Percentiles rank a stretch among this genome's conserved stretches.
phyloP scores from a whole-genome alignment of 2,329 filamentous ascomycete species.

The Neonectria magnoliae region DNA sequence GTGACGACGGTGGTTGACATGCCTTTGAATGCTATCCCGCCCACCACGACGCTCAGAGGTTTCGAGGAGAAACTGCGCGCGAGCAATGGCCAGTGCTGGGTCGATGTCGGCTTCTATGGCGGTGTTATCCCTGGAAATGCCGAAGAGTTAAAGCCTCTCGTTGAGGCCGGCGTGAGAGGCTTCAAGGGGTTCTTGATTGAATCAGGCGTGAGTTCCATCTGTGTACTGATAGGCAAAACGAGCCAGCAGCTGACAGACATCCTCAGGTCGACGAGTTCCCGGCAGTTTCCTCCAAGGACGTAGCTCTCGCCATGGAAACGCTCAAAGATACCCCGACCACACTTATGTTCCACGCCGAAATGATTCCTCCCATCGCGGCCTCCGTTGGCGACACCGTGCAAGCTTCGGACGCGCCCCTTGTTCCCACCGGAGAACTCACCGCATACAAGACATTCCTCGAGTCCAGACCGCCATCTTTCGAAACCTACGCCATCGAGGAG shows the following conservation, averaged over 20 bases:
- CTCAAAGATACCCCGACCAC: conserved; percentile 86
- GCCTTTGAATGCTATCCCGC: conserved; percentile 96
- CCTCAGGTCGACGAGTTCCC: conserved; percentile 92
- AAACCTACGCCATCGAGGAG: conserved; percentile 89
- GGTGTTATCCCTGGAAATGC: conserved; percentile 93
- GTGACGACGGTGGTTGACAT: conserved; percentile 98
- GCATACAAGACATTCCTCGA: conserved; percentile 91
- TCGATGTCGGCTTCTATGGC: conserved; percentile 98
- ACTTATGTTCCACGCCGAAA: conserved; percentile 99
- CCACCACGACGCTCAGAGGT: conserved; percentile 87
- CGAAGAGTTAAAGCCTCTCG: conserved; percentile 79
- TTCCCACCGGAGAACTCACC: conserved; percentile 76
- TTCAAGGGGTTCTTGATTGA: conserved; percentile 99
- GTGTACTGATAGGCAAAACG: background rate
- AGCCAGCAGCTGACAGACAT: conserved; percentile 25
- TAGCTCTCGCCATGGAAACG: conserved; percentile 80
- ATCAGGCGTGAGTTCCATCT: conserved; percentile 77
- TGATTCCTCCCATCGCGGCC: conserved; percentile 87
- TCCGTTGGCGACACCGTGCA: conserved; percentile 84
- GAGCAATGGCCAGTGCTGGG: conserved; percentile 90
- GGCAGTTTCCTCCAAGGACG: conserved; percentile 82
- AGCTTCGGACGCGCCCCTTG: conserved; percentile 72
- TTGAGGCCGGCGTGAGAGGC: conserved; percentile 86
- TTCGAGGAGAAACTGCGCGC: conserved; percentile 88
- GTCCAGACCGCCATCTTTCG: conserved; percentile 88